Evolutionary conservation across 202 grass and related monocot genomes (phyloP).

Genomic region (Miscanthus sacchariflorus): DNA sequence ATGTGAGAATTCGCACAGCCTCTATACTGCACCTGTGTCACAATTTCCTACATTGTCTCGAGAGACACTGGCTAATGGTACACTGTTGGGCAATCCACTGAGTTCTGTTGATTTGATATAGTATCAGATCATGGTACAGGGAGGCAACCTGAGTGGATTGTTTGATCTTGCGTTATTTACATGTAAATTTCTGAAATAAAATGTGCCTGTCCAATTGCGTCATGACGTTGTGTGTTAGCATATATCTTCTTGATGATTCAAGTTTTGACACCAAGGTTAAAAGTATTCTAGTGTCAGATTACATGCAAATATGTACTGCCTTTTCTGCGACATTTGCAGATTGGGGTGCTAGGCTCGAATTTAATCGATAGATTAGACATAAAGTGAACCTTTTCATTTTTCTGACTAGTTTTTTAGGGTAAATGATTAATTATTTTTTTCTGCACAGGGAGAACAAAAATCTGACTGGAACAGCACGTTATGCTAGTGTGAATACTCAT

Average conservation of each 20-base stretch:
- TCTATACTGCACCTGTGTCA: not conserved
- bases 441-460: slow-evolving; percentile 91
- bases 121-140: not conserved
- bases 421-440: slow-evolving; percentile 21
- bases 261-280: not conserved
- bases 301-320: slow-evolving; percentile 21
- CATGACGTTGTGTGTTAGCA: not conserved
- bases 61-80: slow-evolving; percentile 10
- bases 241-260: not conserved
- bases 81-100: not conserved
- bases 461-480: slow-evolving; percentile 88
- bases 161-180: slow-evolving; percentile 10
- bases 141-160: not conserved
- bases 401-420: not conserved
- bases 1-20: not conserved
- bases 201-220: not conserved
- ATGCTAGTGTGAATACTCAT: slow-evolving; percentile 99
- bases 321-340: slow-evolving; percentile 12
- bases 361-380: slow-evolving; percentile 22
- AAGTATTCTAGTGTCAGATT: slow-evolving; percentile 22
- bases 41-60: not conserved
- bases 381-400: slow-evolving; percentile 11
- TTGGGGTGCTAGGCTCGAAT: slow-evolving; percentile 4
- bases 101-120: slow-evolving; percentile 10
- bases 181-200: slow-evolving; percentile 42